Percentiles rank a stretch among this genome's conserved stretches.
Conservation (phyloP, 2,329 filamentous ascomycete species). For the Fonsecaea pedrosoi region DNA sequence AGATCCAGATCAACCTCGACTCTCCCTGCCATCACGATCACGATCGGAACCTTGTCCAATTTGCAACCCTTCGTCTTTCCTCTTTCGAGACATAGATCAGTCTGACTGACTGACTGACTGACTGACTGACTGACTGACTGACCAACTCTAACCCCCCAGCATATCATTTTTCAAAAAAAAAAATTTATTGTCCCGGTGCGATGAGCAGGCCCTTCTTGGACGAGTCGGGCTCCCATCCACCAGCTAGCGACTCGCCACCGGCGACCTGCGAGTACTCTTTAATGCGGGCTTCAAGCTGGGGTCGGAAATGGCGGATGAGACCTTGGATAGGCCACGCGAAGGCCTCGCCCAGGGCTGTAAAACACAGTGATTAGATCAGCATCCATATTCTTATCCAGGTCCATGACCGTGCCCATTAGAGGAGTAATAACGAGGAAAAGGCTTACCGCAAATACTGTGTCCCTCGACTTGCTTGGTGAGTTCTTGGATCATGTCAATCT, state of each 20-base stretch:
- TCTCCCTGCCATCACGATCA: no score
- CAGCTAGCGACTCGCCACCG: constrained; percentile 73
- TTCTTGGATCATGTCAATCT: constrained; percentile 99
- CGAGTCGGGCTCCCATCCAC: constrained; percentile 83
- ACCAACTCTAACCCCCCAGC: no score
- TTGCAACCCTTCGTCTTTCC: no score
- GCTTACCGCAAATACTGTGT: constrained; percentile 93
- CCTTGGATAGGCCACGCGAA: constrained; percentile 99
- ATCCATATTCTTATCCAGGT: background rate
- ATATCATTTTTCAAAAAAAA: background rate
- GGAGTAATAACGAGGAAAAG: constrained; percentile 9
- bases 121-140: no score
- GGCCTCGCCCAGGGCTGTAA: constrained; percentile 83
- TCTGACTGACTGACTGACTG: no score
- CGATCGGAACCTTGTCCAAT: no score
- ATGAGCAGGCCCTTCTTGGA: constrained; percentile 80
- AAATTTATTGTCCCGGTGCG: constrained; percentile 77
- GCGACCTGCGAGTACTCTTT: constrained; percentile 77
- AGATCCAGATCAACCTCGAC: no score
- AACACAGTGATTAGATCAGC: constrained; percentile 36
- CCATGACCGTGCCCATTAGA: no score
- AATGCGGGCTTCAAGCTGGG: constrained; percentile 92
- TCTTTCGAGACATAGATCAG: no score
- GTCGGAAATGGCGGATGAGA: constrained; percentile 96
- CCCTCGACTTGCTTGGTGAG: constrained; percentile 99